Evolutionary conservation across 192 early-diverging fungal genomes (phyloP), one percentile per base, ranked within the genome.

Genomic region (Chytriomyces sp.): DNA sequence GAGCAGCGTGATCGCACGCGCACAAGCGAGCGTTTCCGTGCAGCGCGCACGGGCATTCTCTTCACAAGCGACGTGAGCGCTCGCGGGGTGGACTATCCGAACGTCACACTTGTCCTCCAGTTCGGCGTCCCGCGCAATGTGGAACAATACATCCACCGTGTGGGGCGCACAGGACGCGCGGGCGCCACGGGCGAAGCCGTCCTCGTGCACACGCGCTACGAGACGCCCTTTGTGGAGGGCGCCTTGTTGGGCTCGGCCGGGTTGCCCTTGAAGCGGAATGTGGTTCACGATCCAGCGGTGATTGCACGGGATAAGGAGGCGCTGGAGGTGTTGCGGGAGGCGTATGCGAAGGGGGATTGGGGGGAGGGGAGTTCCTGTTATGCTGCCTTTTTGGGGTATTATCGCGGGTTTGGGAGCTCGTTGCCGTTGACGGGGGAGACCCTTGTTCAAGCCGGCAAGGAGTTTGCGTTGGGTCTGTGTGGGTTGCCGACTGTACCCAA

Each of bases 51-150:
- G 19, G 75, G 84, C 38, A 88, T 98, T 38, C 83, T 99, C 62
- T 88, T 98, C 72, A 97, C 97, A 1, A 92, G 93, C 2, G 97
- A 98, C 76, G 94, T 99, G 2, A 95, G 94, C 60, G 96, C 97
- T 49, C 92, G 97, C 65, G 97, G 97, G 44, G 93, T 99, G 22
- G 97, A 99, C 78, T 98, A 97, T 65, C 96, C 96, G 14, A 90
- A 90, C 77, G 96, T 99, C 3, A 89, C 89, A 0, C 84, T 96
- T 54, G 95, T 99, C 22, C 63, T 99, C 34, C 94, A 98, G 78
- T 74, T 96, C 34, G 96, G 95, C 65, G 80, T 93, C 0, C 93
- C 97, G 26, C 85, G 89, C 5, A 84, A 88, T 37, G 72, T 85
- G 32, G 94, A 97, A 73, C 90, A 94, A 72, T 99, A 99, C 63